Base-by-base conservation (phyloP, 2,329 filamentous ascomycete genomes). In the Malbranchea zuffiana region DNA sequence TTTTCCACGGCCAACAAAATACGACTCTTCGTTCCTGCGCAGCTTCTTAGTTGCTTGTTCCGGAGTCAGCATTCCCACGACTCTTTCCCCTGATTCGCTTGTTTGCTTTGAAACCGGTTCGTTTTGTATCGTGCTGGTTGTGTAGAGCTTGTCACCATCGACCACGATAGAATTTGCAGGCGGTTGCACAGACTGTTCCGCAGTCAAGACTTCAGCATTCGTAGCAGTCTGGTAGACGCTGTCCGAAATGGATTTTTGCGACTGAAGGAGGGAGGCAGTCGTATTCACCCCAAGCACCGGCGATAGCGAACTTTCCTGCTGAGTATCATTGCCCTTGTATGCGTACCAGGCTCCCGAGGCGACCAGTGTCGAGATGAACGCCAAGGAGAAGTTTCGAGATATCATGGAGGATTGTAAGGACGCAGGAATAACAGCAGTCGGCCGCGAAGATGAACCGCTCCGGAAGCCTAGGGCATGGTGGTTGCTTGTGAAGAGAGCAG, bases 51-150 rank as follows among this genome's bases (percentile, higher is more conserved):
- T 92, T 16, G 85, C 86, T 68, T 98, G 87, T 41, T 95, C 88
- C 1, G 88, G 82, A 7, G 83, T 92, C 61, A 98, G 69, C 88
- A 98, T 98, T 67, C 95, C 88, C 42, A 98, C 69, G 21, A 95
- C 80, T 54, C 82, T 84, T 46, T 80, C 75, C 19, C 86, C 85
- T 57, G 81, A 81, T 55, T 85, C 81, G 62, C 87, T 82, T 3
- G 81, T 85, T 50, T 82, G 74, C 65, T 98, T 98, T 30, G 82
- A 82, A 42, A 98, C 75, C 13, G 88, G 86, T 5, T 78, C 82
- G 51, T 93, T 82, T 41, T 82, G 84, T 12, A 85, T 77, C 44
- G 95, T 79, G 6, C 83, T 82, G 16, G 83, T 82, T 7, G 88
- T 90, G 54, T 87, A 88, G 33, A 98, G 74, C 58, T 92, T 80